Base-by-base conservation (phyloP, 352 stramenopile species). In the Phytophthora idaei region DNA sequence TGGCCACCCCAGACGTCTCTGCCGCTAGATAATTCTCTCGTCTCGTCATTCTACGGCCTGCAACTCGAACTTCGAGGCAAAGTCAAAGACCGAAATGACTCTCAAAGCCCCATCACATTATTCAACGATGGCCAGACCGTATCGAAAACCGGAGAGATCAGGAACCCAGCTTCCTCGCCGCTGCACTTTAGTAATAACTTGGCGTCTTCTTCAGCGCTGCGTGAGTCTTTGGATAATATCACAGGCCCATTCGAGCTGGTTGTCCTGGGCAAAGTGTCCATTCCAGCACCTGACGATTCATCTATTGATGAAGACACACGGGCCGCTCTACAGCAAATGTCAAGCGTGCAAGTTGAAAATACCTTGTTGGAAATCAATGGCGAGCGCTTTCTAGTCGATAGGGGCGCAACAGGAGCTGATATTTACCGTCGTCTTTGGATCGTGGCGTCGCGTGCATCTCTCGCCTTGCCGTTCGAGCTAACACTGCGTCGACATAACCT, bases 401-500 rank as follows among this genome's bases (percentile, higher is more conserved):
- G 42, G 2, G 72, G 61, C 27, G 47, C 25, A 0, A 77, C 74
- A 1, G 78, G 68, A 10, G 55, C 29, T 8, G 78, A 80, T 31
- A 63, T 90, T 0, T 67, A 75, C 46, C 48, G 37, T 5, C 60
- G 52, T 25, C 73, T 90, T 0, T 56, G 54, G 17, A 59, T 72
- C 6, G 72, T 81, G 5, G 31, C 76, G 1, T 71, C 69, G 0
- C 27, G 29, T 2, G 77, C 70, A 1, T 82, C 76, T 10, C 53
- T 89, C 21, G 82, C 77, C 0, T 69, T 54, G 17, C 80, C 82
- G 0, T 78, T 75, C 42, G 80, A 86, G 51, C 48, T 90, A 10
- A 84, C 76, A 7, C 68, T 89, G n/a, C 61, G 74, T 48, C 77
- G 83, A n/a, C 81, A 87, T 48, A 87, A 90, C 29, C 72, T 87